Base-by-base conservation (phyloP, 805 yeast species). In the Pichia deserticola region DNA sequence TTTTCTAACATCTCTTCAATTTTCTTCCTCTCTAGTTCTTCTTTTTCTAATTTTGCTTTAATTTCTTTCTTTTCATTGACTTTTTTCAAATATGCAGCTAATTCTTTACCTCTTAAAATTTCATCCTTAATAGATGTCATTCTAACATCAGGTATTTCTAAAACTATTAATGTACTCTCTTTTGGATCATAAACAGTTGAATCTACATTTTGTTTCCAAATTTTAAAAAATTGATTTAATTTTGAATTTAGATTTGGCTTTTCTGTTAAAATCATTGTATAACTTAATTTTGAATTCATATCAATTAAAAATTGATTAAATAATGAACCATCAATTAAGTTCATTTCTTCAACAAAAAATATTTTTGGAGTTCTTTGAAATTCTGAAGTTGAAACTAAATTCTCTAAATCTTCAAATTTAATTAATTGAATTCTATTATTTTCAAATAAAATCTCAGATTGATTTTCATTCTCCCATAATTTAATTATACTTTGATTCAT, bases 401-500 rank as follows among this genome's bases (percentile, higher is more conserved):
- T 74, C 12, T 67, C 54, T 52, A 88, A 59, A 53, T 86, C 86
- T 49, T 71, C 67, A n/a, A 84, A 72, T 47, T 76, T 71, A 54
- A 79, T 67, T 46, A 81, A 69, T 60, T 84, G 79, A 52, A 82
- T 77, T 60, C 81, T 70, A n/a, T 57, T 57, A 12, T 64, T 58
- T 57, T 86, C 95, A 61, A 92, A 90, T 1, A 97, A 96, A 2
- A 84, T 77, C 48, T 77, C 77, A 7, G 49, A 42, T 30, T 48
- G 53, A 47, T 81, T 83, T 52, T 78, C 75, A 7, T 76, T 70
- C 60, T 89, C 96, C 92, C 96, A 89, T 42, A 81, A 85, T 57
- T 86, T 84, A 29, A 87, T 77, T n/a, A 89, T 76, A n/a, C 83
- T 76, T 0, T 92, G 78, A 0, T 95, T 82, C 89, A 93, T 85